Evolutionary conservation across 176 grass and related monocot species (phyloP).

Genomic region (Raddia guianensis): DNA sequence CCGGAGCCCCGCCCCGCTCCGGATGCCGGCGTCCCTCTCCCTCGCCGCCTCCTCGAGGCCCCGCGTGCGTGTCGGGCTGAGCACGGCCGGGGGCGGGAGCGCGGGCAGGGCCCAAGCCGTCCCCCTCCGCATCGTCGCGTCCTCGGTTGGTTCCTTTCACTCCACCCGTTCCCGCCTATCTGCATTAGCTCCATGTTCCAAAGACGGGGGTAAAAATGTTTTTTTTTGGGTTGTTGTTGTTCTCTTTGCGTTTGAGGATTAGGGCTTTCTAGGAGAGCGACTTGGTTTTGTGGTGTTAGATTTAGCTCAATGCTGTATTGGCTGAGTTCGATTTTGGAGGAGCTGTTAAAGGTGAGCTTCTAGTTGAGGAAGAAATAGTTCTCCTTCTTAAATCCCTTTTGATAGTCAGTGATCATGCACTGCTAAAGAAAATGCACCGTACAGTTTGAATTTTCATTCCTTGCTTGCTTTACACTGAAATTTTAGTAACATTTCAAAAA

Average conservation of each 20-base stretch:
- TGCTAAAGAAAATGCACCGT: neutral
- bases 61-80: constrained; percentile 3
- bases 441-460: neutral
- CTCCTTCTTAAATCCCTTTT: neutral
- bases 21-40: constrained; percentile 40
- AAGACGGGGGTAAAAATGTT: neutral
- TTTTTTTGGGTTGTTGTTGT: neutral
- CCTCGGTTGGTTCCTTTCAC: constrained; percentile 40
- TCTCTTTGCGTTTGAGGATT: neutral
- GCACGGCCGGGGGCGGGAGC: constrained; percentile 23
- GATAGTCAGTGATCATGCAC: neutral
- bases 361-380: neutral
- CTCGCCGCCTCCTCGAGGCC: constrained; percentile 27
- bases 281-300: constrained; percentile 10
- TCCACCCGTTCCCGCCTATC: neutral
- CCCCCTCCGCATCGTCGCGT: constrained; percentile 48
- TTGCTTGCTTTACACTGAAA: neutral
- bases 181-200: neutral
- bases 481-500: neutral
- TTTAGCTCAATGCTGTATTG: neutral
- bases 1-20: constrained; percentile 25
- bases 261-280: neutral
- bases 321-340: neutral
- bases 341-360: neutral
- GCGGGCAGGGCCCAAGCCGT: constrained; percentile 27